Evolutionary conservation across 371 early-diverging fungal species (phyloP), one percentile per base, ranked within the genome.

Genomic region (Blyttiomyces sp.): DNA sequence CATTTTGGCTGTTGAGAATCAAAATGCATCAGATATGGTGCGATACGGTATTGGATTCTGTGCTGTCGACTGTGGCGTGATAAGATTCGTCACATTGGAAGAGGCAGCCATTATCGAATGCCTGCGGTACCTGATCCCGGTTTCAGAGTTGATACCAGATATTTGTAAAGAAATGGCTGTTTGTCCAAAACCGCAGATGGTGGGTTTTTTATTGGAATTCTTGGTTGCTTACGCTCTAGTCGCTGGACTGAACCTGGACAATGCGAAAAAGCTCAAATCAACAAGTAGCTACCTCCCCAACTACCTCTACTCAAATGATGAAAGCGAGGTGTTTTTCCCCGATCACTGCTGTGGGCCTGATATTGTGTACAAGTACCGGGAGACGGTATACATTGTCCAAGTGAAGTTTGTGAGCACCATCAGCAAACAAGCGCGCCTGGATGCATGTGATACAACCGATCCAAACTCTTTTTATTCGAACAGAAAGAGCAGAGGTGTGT

Each of bases 341-440:
- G 69, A 69, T 36, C 65, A 51, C 35, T 57, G 54, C 50, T 68
- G 58, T 51, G 69, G 69, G 24, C 61, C 69, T 11, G 69, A 68
- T 45, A 53, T 68, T 43, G 53, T 68, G 27, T 68, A 69, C 66
- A 67, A 61, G 30, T 60, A 57, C 49, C 34, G 35, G 23, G 48
- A 30, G 19, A 68, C 52, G 4, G 61, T 68, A 6, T 63, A 68
- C 42, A 70, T 68, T 53, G 54, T 67, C 13, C 60, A 68, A 51
- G 53, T 67, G 13, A 68, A 68, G 19, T 68, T 68, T 68, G 63
- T 68, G 6, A n/a, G n/a, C n/a, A n/a, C n/a, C n/a, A n/a, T 68
- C 24, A 56, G 57, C n/a, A 68, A 68, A 28, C 69, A 68, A 53
- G 68, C 66, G 34, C 26, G 26, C 7, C 54, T 49, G 32, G 53